Evolutionary conservation across 164 flowering plant genomes (phyloP).

Genomic region (Tetracentron sinense): DNA sequence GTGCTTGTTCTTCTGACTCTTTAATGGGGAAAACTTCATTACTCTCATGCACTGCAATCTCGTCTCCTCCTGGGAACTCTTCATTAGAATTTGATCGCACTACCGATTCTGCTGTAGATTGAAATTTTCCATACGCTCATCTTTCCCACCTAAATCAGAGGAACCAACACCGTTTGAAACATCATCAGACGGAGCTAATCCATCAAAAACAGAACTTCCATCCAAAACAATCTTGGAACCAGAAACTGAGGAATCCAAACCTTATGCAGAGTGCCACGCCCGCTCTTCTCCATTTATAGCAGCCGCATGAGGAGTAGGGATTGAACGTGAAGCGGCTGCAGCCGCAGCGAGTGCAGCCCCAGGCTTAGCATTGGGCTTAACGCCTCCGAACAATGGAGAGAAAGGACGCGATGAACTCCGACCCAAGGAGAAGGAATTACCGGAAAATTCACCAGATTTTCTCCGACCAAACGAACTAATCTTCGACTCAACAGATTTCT

Average conservation of each 20-base stretch:
- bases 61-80: neutral
- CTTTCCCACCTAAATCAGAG: conserved; percentile 6
- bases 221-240: conserved; percentile 13
- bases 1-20: conserved; percentile 5
- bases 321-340: conserved; percentile 79
- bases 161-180: conserved; percentile 11
- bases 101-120: conserved; percentile 3
- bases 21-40: conserved; percentile 2
- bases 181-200: neutral
- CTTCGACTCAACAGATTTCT: conserved; percentile 6
- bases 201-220: conserved; percentile 5
- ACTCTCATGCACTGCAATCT: conserved; percentile 5
- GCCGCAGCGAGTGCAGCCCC: conserved; percentile 99
- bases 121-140: conserved; percentile 1
- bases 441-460: conserved; percentile 23
- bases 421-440: conserved; percentile 23
- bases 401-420: conserved; percentile 27
- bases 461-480: conserved; percentile 11
- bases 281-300: conserved; percentile 80
- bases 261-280: conserved; percentile 8
- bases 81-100: neutral
- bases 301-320: conserved; percentile 75
- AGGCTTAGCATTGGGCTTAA: conserved; percentile 67
- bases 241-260: conserved; percentile 3
- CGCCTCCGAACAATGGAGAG: conserved; percentile 47